Base-by-base conservation (phyloP, 1,284 basidiomycete species). In the Tylopilus sp. region DNA sequence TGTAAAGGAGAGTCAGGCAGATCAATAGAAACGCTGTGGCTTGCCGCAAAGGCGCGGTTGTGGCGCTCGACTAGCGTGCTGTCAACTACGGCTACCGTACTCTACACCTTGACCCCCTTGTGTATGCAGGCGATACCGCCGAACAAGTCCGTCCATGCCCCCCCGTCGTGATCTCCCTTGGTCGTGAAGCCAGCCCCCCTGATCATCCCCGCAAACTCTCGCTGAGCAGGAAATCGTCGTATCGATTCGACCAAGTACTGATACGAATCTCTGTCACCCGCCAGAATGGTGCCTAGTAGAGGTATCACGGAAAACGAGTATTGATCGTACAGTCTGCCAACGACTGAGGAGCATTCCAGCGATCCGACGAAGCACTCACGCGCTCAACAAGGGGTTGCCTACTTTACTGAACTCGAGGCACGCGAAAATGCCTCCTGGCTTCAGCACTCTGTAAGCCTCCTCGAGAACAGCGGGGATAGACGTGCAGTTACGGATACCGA, bases 241-340 rank as follows among this genome's bases (percentile, higher is more conserved):
- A 99, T 99, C 31, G 94, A 97, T 71, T 99, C 97, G 44, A 99
- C 92, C 37, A 99, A 80, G 69, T 99, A 99, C 70, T 97, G 92
- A 71, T 99, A 99, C 16, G 94, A 97, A 28, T 84, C 89, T 31
- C 95, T 81, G 69, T 99, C 96, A 4, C 91, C 91, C 8, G 95
- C 92, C n/a, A 99, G 77, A 60, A 99, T 87, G 44, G 94, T 95
- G 21, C 97, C 97, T 36, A 99, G 71, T 18, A 97, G 77, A 5
- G 97, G 97, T 61, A 99, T 95, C 51, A 98, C 81, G 6, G 89
- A 86, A 80, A 99, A 99, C 11, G 96, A 98, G 70, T 97, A 99
- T 59, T 92, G 86, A 59, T 94, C 89, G 71, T 99, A 99, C 4
- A 90, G 55, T 55, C 95, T 97, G 65, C 13, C 11, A 39, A 53